phyloP scores from a whole-genome alignment of 1,284 basidiomycete species.

The Moesziomyces antarcticus region DNA sequence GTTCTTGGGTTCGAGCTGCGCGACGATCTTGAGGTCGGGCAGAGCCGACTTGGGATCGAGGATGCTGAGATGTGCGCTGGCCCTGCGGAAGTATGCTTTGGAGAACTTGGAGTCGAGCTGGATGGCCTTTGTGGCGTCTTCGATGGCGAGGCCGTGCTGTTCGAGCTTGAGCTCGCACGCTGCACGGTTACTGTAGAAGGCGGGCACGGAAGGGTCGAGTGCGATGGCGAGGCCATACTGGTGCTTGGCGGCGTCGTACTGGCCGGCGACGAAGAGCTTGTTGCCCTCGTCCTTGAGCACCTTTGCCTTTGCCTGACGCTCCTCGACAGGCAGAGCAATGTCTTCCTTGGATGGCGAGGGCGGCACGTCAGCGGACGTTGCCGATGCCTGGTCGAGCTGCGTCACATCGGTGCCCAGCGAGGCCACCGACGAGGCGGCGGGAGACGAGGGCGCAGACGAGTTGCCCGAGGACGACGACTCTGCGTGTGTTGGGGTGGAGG shows the following conservation, averaged over 20 bases:
- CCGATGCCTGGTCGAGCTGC: constrained; percentile 46
- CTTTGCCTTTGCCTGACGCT: constrained; percentile 47
- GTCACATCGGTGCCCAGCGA: constrained; percentile 33
- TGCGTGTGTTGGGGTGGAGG: constrained; percentile 10
- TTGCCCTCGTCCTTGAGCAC: constrained; percentile 62
- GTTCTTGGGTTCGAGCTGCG: constrained; percentile 89
- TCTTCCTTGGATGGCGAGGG: constrained; percentile 48
- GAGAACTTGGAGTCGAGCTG: constrained; percentile 88
- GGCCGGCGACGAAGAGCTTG: constrained; percentile 55
- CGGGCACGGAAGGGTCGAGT: constrained; percentile 55
- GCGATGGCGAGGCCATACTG: constrained; percentile 60
- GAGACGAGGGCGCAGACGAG: constrained; percentile 35
- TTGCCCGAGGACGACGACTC: constrained; percentile 23
- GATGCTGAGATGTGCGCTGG: constrained; percentile 89
- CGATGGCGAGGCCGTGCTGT: constrained; percentile 66
- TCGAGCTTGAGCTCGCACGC: constrained; percentile 67
- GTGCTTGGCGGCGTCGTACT: constrained; percentile 59
- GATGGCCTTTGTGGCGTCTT: constrained; percentile 77
- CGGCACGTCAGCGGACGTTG: constrained; percentile 57
- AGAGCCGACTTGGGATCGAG: constrained; percentile 70
- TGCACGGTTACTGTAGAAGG: constrained; percentile 63
- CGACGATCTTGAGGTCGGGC: constrained; percentile 70
- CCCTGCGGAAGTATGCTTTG: constrained; percentile 92
- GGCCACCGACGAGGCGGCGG: constrained; percentile 32
- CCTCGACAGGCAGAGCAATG: constrained; percentile 41